A percentile compares a stretch with the other conserved stretches of the same genome.
Conservation (phyloP, 331 rosid genomes). For the Acacia concinna region DNA sequence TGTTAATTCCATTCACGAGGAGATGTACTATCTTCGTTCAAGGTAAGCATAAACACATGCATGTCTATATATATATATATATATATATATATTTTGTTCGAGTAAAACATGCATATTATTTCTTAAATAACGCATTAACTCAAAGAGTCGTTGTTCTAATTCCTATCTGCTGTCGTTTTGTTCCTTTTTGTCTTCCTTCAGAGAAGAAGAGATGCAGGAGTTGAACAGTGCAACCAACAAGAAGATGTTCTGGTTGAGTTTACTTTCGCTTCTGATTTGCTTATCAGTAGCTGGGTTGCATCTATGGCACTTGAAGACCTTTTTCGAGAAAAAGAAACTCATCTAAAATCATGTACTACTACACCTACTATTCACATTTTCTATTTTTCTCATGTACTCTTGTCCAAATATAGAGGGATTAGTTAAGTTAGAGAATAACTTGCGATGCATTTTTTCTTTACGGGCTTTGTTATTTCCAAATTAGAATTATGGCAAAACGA, state of each 20-base stretch:
- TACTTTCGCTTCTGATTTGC: slow-evolving; percentile 74
- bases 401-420: slow-evolving; percentile 51
- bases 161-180: background rate
- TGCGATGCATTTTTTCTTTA: background rate
- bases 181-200: slow-evolving; percentile 21
- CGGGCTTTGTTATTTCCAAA: background rate
- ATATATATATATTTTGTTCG: too few species aligned
- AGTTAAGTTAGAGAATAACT: slow-evolving; percentile 33
- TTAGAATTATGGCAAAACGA: slow-evolving; percentile 10
- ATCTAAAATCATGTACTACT: slow-evolving; percentile 45
- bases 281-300: slow-evolving; percentile 81
- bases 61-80: too few species aligned
- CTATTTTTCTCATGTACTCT: background rate
- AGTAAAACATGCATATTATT: too few species aligned
- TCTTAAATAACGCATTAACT: too few species aligned
- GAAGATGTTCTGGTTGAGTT: slow-evolving; percentile 78
- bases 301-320: slow-evolving; percentile 88
- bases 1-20: slow-evolving; percentile 75
- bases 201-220: slow-evolving; percentile 97
- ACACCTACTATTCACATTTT: background rate
- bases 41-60: slow-evolving; percentile 47
- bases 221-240: slow-evolving; percentile 68
- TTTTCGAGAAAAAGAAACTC: slow-evolving; percentile 93
- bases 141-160: background rate
- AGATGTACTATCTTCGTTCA: slow-evolving; percentile 79